Base-by-base conservation (phyloP, 371 early-diverging fungal genomes). In the Blakeslea trispora region DNA sequence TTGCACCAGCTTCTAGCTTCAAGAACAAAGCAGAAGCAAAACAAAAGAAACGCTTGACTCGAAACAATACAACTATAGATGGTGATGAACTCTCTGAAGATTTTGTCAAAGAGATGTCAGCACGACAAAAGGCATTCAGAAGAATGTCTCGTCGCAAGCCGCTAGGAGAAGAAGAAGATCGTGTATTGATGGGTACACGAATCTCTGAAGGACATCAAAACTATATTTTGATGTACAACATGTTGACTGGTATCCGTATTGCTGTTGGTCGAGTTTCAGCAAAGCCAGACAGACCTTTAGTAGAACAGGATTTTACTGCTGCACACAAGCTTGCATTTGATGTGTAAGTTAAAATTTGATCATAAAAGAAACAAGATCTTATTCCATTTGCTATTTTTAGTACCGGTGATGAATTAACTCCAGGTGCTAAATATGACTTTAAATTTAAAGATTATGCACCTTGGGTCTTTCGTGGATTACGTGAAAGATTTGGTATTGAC, bases 361-460 rank as follows among this genome's bases (percentile, higher is more conserved):
- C 19, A 45, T 28, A 43, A 17, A 15, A 34, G 15, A 32, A 51
- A 14, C 42, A 43, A 22, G 32, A 32, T n/a, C 1, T 15, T 5
- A 8, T 1, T 11, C 40, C 24, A 23, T 35, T 45, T 42, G 31
- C 23, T 40, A n/a, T 55, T 44, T 43, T 39, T 60, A 87, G 87
- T 28, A 88, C 86, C 5, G 95, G 95, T 28, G 91, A 93, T 69
- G 95, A 96, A 66, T 67, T 94, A 69, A 92, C 92, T 4, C 91
- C 96, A 5, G 86, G 87, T 9, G 88, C 93, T 21, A 86, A 89
- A 57, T 96, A 96, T 71, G 96, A 96, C 59, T 96, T 96, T 74
- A 95, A 96, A 74, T 97, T 96, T 66, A 97, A 96, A 68, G 97
- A 97, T 70, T 96, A 96, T 70, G 91, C 95, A 1, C 97, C 96